These are phyloP conservation scores for Sphenostylis stenocarpa DNA, from an alignment of 306 rosid genomes.

Conservation along the genomic window DNA sequence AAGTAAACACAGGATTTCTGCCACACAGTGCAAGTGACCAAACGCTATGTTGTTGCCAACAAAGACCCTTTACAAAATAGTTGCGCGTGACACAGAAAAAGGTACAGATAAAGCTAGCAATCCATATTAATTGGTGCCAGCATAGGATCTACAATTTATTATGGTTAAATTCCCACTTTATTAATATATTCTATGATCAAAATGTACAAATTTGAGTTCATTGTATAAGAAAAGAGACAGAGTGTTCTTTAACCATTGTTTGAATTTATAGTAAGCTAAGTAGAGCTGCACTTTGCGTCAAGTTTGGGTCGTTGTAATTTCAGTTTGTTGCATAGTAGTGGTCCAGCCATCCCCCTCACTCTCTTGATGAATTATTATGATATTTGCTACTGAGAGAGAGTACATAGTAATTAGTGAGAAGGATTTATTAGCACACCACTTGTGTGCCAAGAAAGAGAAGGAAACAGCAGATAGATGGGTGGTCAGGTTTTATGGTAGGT, in stretches of 20 bases:
- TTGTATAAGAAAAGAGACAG: neutral
- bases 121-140: conserved; percentile 24
- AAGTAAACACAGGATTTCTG: neutral
- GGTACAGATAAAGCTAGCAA: conserved; percentile 6
- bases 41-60: conserved; percentile 1
- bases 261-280: conserved; percentile 16
- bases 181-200: neutral
- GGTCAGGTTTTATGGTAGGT: conserved; percentile 87
- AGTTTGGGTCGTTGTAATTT: conserved; percentile 27
- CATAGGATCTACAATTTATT: neutral
- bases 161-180: neutral
- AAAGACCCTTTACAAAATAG: conserved; percentile 12
- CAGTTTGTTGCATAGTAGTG: conserved; percentile 28
- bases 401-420: conserved; percentile 41
- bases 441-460: conserved; percentile 45
- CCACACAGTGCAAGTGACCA: conserved; percentile 18
- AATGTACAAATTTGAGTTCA: neutral
- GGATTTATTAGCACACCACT: conserved; percentile 56
- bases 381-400: conserved; percentile 27
- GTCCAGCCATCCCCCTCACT: conserved; percentile 42
- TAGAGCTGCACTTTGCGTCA: conserved; percentile 23
- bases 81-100: conserved; percentile 11
- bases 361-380: conserved; percentile 38
- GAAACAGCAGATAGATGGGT: conserved; percentile 54
- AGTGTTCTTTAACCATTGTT: neutral